Conservation (phyloP, 2,329 filamentous ascomycete genomes). For the Grosmannia penicillata region DNA sequence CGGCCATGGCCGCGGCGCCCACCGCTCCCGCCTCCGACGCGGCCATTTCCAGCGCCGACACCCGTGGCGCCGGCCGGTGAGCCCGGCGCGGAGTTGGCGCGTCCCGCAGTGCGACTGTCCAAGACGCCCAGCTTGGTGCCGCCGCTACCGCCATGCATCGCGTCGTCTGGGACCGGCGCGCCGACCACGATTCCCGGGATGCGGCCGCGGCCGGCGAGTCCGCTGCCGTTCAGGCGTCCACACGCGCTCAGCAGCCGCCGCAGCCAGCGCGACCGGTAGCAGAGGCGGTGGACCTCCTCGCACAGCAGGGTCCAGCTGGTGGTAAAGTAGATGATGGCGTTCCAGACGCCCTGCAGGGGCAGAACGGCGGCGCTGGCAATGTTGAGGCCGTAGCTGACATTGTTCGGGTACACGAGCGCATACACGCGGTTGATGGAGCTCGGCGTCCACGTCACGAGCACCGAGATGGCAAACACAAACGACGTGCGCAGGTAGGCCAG, state of each 20-base stretch:
- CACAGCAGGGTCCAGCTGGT: constrained; percentile 36
- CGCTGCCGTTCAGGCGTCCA: no score
- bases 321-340: constrained; percentile 59
- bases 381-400: constrained; percentile 48
- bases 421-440: constrained; percentile 64
- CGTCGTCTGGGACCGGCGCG: no score
- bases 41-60: no score
- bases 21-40: no score
- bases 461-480: constrained; percentile 45
- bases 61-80: no score
- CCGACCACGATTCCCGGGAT: no score
- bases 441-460: constrained; percentile 47
- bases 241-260: constrained; percentile 4
- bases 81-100: no score
- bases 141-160: neutral
- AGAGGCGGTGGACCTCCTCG: constrained; percentile 11
- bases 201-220: no score
- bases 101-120: no score
- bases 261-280: constrained; percentile 4
- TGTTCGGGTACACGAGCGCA: constrained; percentile 39
- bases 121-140: neutral
- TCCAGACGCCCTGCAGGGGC: constrained; percentile 70
- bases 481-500: constrained; percentile 45
- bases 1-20: neutral
- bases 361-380: constrained; percentile 57